Evolutionary conservation across 2,329 filamentous ascomycete genomes (phyloP).

Genomic region (Phoma herbarum): DNA sequence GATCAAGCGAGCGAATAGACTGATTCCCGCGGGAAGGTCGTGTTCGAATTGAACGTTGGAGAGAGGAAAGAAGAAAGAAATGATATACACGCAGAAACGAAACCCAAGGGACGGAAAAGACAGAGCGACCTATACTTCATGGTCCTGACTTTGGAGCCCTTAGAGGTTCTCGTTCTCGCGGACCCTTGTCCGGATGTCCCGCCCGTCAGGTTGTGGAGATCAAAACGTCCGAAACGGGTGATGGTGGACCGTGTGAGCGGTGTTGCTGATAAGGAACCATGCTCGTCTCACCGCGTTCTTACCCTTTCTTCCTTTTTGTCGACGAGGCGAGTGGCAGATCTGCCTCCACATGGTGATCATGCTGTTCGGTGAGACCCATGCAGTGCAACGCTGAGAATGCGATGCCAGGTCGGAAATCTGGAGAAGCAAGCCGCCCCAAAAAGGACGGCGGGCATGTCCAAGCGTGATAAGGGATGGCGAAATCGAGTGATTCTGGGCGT

Average conservation of each 20-base stretch:
- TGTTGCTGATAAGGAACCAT: constrained; percentile 47
- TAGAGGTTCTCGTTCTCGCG: constrained; percentile 41
- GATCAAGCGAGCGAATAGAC: background rate
- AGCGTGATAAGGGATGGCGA: constrained; percentile 38
- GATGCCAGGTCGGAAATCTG: constrained; percentile 1
- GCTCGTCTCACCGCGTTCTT: constrained; percentile 25
- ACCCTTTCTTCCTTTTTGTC: constrained; percentile 20
- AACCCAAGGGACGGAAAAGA: constrained; percentile 23
- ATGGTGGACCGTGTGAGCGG: constrained; percentile 34
- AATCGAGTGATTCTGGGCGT: constrained; percentile 34
- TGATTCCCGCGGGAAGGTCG: background rate
- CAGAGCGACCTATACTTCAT: constrained; percentile 20
- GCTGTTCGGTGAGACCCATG: constrained; percentile 18
- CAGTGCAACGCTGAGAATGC: constrained; percentile 3
- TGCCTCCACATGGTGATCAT: constrained; percentile 35
- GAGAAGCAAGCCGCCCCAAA: constrained; percentile 20
- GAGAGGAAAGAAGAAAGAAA: constrained; percentile 2
- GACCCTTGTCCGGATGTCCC: constrained; percentile 40
- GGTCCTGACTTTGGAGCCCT: constrained; percentile 4
- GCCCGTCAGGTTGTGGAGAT: constrained; percentile 36
- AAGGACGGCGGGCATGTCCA: constrained; percentile 22
- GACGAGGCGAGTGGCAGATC: constrained; percentile 33
- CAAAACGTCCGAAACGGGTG: constrained; percentile 30
- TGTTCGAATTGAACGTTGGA: background rate
- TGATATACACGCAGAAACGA: constrained; percentile 6